phyloP scores from a whole-genome alignment of 768 basidiomycete species.

The Hypholoma fasciculare region DNA sequence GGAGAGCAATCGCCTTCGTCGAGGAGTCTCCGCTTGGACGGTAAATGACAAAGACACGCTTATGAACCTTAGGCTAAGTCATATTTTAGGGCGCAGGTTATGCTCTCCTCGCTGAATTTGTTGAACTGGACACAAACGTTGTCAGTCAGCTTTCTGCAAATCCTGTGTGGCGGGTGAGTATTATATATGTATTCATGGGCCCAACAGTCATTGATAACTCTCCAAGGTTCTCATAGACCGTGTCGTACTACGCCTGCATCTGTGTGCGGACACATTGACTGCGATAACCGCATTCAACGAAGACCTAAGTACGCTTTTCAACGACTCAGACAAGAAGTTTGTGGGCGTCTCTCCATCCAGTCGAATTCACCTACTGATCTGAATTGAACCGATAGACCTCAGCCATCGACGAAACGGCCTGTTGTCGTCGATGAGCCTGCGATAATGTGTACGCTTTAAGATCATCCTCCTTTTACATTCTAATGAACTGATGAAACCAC shows the following conservation, averaged over 20 bases:
- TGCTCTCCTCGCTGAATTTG: conserved; percentile 63
- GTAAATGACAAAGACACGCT: conserved; percentile 32
- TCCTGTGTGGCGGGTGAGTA: conserved; percentile 21
- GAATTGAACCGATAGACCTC: not conserved
- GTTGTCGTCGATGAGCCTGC: conserved; percentile 16
- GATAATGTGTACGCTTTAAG: conserved; percentile 41
- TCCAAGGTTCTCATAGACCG: conserved; percentile 56
- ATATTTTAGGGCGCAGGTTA: conserved; percentile 59
- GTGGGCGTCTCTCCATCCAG: conserved; percentile 1
- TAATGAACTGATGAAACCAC: not conserved
- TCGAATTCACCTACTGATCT: not conserved
- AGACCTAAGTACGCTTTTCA: conserved; percentile 49
- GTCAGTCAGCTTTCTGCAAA: conserved; percentile 25
- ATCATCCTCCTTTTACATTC: not conserved
- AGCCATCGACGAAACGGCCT: conserved; percentile 12
- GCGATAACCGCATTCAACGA: conserved; percentile 56
- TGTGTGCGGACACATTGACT: conserved; percentile 77
- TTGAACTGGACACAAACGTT: conserved; percentile 46
- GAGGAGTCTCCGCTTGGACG: conserved; percentile 63
- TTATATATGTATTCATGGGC: not conserved
- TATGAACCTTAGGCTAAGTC: not conserved
- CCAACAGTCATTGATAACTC: conserved; percentile 1
- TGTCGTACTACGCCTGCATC: conserved; percentile 56
- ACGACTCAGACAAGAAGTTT: conserved; percentile 31
- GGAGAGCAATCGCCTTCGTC: conserved; percentile 11